Base-by-base conservation (phyloP, 306 rosid species). In the Inga leiocalycina region DNA sequence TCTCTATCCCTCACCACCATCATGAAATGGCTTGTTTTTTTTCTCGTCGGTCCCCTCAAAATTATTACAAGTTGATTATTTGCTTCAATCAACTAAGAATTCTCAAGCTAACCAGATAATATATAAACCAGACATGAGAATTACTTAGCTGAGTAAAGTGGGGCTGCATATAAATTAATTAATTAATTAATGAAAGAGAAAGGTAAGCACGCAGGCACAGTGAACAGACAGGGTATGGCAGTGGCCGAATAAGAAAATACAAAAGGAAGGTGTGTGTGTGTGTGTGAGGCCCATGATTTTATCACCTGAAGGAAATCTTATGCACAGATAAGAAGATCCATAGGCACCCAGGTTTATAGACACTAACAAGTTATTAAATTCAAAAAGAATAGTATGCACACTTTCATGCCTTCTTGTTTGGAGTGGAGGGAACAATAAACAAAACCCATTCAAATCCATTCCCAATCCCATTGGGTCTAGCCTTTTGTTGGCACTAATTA, bases 401-500 rank as follows among this genome's bases (percentile, higher is more conserved):
- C 82, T 82, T 76, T 90, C 91, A 90, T 86, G 89, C 89, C 81
- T 83, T 87, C 54, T 83, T 93, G 98, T 95, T 90, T 91, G 97
- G 90, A 87, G 89, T 83, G 96, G 89, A 93, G 98, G 98, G 97
- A 93, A 95, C 98, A 89, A 89, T 93, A 48, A 82, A 88, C 86
- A 81, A 88, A 89, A 83, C 89, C 89, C 84, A 88, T 90, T 86
- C 87, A 79, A 86, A 74, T 86, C 84, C 56, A 45, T 77, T 35
- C 45, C 71, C 84, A 82, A 81, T 86, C 89, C 90, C 90, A 87
- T 89, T 88, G 89, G 90, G 88, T 91, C 90, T 92, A 69, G 84
- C 71, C 92, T 90, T 92, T 91, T 87, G 80, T 85, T 77, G 84
- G 91, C 96, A 91, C 92, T 83, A 22, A 72, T 72, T 46, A 75